A percentile compares a stretch with the other conserved stretches of the same genome.
These are phyloP conservation scores for Tagetes erecta DNA, from an alignment of 129 eudicot species.

Conservation along the genomic window DNA sequence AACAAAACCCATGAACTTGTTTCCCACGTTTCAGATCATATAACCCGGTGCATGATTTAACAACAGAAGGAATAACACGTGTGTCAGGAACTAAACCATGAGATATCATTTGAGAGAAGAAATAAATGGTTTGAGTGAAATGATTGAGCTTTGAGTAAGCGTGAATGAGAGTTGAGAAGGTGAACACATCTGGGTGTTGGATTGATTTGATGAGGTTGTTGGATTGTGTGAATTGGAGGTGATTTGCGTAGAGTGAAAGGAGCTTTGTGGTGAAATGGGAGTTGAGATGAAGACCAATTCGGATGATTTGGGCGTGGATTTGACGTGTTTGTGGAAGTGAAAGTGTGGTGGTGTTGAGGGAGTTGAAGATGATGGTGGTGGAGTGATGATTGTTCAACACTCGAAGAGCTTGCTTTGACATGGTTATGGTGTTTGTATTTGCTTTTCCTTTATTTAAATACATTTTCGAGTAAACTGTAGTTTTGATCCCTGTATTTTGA, in stretches of 20 bases:
- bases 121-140: constrained; percentile 25
- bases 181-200: constrained; percentile 45
- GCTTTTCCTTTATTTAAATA: not conserved
- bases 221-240: constrained; percentile 51
- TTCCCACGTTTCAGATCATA: constrained; percentile 33
- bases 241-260: constrained; percentile 66
- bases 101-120: constrained; percentile 49
- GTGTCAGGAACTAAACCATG: constrained; percentile 51
- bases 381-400: constrained; percentile 24
- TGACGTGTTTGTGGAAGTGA: constrained; percentile 58
- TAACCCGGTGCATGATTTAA: constrained; percentile 64
- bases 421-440: constrained; percentile 22
- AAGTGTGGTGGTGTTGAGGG: constrained; percentile 30
- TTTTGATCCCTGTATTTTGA: too few species aligned
- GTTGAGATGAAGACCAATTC: constrained; percentile 38
- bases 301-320: constrained; percentile 69
- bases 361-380: constrained; percentile 24
- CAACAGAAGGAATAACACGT: constrained; percentile 50
- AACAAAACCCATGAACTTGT: constrained; percentile 65
- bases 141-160: constrained; percentile 46
- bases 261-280: constrained; percentile 57
- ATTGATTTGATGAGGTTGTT: constrained; percentile 39
- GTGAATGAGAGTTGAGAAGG: constrained; percentile 64
- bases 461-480: too few species aligned
- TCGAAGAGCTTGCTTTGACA: constrained; percentile 40